A percentile compares a stretch with the other conserved stretches of the same genome.
Evolutionary conservation across 2,329 filamentous ascomycete species (phyloP).

Genomic region (Metarhizium guizhouense): DNA sequence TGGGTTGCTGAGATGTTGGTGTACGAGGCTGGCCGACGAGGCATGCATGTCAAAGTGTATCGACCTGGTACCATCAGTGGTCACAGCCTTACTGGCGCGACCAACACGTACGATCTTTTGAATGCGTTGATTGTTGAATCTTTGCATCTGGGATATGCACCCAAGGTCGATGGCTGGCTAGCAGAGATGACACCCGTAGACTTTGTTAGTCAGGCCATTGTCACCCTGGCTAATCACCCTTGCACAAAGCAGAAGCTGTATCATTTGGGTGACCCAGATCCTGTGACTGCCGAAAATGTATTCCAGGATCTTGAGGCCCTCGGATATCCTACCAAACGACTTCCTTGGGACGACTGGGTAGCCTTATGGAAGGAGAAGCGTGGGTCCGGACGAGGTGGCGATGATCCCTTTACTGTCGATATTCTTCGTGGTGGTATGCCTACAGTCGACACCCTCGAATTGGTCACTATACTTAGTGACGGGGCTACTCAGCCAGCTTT

Average conservation of each 20-base stretch:
- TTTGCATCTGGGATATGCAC: slow-evolving; percentile 60
- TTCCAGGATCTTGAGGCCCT: slow-evolving; percentile 57
- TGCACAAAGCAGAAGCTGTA: slow-evolving; percentile 57
- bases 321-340: slow-evolving; percentile 59
- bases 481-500: slow-evolving; percentile 55
- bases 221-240: slow-evolving; percentile 57
- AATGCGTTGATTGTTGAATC: slow-evolving; percentile 72
- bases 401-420: slow-evolving; percentile 67
- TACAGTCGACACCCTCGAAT: slow-evolving; percentile 58
- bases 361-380: slow-evolving; percentile 63
- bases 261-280: slow-evolving; percentile 65
- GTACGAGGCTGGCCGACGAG: slow-evolving; percentile 57
- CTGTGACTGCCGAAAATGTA: slow-evolving; percentile 55
- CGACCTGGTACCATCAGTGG: slow-evolving; percentile 72
- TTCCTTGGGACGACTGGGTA: slow-evolving; percentile 68
- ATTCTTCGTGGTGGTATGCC: slow-evolving; percentile 78
- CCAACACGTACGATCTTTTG: slow-evolving; percentile 70
- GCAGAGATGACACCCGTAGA: slow-evolving; percentile 81
- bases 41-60: slow-evolving; percentile 62
- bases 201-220: slow-evolving; percentile 67
- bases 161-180: slow-evolving; percentile 65
- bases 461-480: slow-evolving; percentile 67
- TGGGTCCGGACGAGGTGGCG: slow-evolving; percentile 52
- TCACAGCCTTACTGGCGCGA: slow-evolving; percentile 64
- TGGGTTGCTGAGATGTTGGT: slow-evolving; percentile 75